These are phyloP conservation scores for Secale cereale DNA, from an alignment of 176 grass and related monocot genomes.

Conservation along the genomic window DNA sequence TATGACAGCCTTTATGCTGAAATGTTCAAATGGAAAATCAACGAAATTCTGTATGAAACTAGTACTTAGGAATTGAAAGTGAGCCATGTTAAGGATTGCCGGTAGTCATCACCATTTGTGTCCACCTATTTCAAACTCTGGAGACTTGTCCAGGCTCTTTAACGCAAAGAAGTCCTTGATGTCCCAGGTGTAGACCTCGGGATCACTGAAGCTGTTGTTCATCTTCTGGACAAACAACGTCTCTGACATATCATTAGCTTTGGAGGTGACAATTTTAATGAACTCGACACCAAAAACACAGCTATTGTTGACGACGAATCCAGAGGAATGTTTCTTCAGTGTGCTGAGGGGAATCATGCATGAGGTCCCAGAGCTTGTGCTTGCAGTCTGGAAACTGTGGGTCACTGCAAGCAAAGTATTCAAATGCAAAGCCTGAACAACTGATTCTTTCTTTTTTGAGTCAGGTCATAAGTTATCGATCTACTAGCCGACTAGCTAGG, in stretches of 20 bases:
- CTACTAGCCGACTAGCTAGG: too few species aligned
- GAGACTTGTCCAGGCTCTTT: background rate
- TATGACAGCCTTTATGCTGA: background rate
- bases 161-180: conserved; percentile 18
- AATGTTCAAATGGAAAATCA: background rate
- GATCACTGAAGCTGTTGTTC: conserved; percentile 8
- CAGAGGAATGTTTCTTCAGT: background rate
- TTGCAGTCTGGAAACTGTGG: conserved; percentile 22
- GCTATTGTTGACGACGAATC: conserved; percentile 18
- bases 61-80: background rate
- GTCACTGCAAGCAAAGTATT: conserved; percentile 7
- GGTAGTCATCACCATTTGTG: conserved; percentile 16
- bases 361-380: background rate
- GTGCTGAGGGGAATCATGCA: conserved; percentile 32
- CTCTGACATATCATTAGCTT: background rate
- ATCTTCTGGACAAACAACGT: conserved; percentile 17
- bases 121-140: conserved; percentile 16
- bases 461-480: background rate
- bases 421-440: background rate
- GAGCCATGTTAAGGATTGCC: background rate
- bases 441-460: background rate
- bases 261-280: background rate
- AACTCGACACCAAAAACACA: conserved; percentile 36
- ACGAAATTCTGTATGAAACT: background rate
- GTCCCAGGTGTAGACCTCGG: conserved; percentile 3